Base-by-base conservation (phyloP, 306 rosid species). In the Abrus pulchellus region DNA sequence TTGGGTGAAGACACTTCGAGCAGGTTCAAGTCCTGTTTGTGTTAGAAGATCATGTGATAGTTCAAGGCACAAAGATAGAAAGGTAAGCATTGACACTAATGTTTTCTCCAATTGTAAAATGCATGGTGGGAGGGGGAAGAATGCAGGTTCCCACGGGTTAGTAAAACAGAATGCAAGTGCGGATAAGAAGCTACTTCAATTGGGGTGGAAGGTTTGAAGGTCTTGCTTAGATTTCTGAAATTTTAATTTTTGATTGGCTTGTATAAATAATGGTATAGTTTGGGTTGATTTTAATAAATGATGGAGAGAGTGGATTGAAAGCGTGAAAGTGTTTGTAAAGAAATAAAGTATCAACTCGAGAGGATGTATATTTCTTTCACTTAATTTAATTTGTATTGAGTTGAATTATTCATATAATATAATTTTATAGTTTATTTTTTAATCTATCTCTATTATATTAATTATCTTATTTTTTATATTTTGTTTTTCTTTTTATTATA, bases 1-100 rank as follows among this genome's bases (percentile, higher is more conserved):
- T 60, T 90, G 98, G 98, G 88, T 59, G 40, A 87, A 79, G 79
- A 87, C 73, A 53, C 85, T 90, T 27, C 29, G 94, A 29, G 65
- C 44, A 14, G 82, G 82, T 75, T 78, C 84, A 10, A 82, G 78
- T 5, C 77, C 80, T 69, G 75, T 70, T 75, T 56, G 33, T 68
- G 81, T 59, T 1, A 64, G 54, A 9, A 68, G 81, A 70, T 38
- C 61, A 74, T 72, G 29, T 73, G 69, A 76, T 4, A 77, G 63
- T 41, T 80, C 74, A 69, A 71, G 49, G 73, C 41, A 69, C 4
- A 80, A 47, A 59, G 44, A 52, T 32, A 65, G 13, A 56, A 65
- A 3, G 70, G 8, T 66, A 9, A 62, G 9, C 50, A 36, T 8
- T 59, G 77, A 7, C 11, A 33, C 50, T 47, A 27, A 70, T 59